These are phyloP conservation scores for Cryphonectria radicalis DNA, from an alignment of 2,329 filamentous ascomycete species.

Conservation along the genomic window DNA sequence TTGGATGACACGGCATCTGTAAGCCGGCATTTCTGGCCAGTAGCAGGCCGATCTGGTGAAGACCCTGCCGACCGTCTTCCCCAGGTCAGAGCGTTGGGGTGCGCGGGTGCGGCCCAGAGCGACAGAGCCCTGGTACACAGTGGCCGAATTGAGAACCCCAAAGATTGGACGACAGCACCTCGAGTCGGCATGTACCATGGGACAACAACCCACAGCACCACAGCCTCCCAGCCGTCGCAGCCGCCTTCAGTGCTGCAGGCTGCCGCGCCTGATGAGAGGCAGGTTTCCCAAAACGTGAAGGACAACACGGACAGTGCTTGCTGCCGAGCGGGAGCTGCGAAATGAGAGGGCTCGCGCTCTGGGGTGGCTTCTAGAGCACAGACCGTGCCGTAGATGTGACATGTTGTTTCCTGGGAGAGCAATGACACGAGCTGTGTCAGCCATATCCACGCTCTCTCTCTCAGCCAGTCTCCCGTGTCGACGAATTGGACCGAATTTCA, in stretches of 20 bases:
- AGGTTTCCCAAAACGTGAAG: slow-evolving; percentile 35
- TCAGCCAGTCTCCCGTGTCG: not conserved
- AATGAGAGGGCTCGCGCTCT: slow-evolving; percentile 32
- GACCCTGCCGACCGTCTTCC: slow-evolving; percentile 15
- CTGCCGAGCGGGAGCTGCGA: slow-evolving; percentile 39
- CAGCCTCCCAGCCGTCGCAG: slow-evolving; percentile 41
- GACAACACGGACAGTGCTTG: slow-evolving; percentile 35
- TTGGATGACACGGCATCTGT: slow-evolving; percentile 15
- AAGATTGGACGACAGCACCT: slow-evolving; percentile 36
- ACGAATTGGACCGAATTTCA: not conserved
- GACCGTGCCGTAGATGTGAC: slow-evolving; percentile 28
- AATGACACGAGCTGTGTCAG: slow-evolving; percentile 26
- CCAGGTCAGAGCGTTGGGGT: slow-evolving; percentile 14
- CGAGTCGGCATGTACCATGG: slow-evolving; percentile 45
- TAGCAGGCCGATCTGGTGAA: not conserved
- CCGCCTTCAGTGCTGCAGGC: slow-evolving; percentile 43
- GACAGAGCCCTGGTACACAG: slow-evolving; percentile 13
- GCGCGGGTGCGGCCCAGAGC: slow-evolving; percentile 11
- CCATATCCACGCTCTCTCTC: not conserved
- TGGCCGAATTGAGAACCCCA: slow-evolving; percentile 26
- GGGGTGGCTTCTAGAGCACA: slow-evolving; percentile 26
- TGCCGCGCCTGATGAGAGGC: slow-evolving; percentile 39
- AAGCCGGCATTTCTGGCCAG: slow-evolving; percentile 19
- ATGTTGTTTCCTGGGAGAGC: slow-evolving; percentile 31
- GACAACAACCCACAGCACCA: slow-evolving; percentile 36